These are phyloP conservation scores for Boletus hoseneyae DNA, from an alignment of 1,284 basidiomycete species.

Conservation along the genomic window DNA sequence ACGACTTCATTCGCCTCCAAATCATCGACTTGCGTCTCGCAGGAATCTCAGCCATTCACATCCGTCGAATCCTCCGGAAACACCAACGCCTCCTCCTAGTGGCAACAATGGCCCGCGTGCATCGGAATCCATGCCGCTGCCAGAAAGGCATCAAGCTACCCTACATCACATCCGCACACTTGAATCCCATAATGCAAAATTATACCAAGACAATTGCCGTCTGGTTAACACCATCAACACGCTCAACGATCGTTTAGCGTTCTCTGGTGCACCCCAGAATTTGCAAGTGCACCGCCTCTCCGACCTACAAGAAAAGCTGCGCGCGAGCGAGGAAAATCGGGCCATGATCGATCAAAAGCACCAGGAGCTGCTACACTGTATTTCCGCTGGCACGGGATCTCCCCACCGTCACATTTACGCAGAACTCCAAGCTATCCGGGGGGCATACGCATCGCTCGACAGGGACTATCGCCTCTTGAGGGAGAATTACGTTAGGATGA, in stretches of 20 bases:
- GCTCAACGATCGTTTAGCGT: slow-evolving; percentile 30
- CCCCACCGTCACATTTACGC: slow-evolving; percentile 15
- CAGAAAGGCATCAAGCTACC: slow-evolving; percentile 34
- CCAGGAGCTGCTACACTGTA: slow-evolving; percentile 22
- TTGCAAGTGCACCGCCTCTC: slow-evolving; percentile 20
- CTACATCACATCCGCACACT: slow-evolving; percentile 32
- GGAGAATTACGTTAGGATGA: slow-evolving; percentile 26
- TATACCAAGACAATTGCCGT: slow-evolving; percentile 50
- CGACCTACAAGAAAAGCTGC: slow-evolving; percentile 28
- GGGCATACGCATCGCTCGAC: slow-evolving; percentile 21
- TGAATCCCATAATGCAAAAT: slow-evolving; percentile 42
- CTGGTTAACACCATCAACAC: slow-evolving; percentile 33
- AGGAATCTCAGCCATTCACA: slow-evolving; percentile 10
- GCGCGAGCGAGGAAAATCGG: slow-evolving; percentile 18
- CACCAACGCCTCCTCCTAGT: slow-evolving; percentile 5
- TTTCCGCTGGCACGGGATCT: slow-evolving; percentile 12
- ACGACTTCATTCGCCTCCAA: slow-evolving; percentile 9
- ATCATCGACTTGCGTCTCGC: background rate
- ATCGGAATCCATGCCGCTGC: slow-evolving; percentile 37
- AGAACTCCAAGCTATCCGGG: slow-evolving; percentile 22
- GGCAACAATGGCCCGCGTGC: slow-evolving; percentile 43
- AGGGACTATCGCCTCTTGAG: slow-evolving; percentile 21
- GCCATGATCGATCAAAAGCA: slow-evolving; percentile 21
- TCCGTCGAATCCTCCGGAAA: slow-evolving; percentile 36
- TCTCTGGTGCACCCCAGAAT: slow-evolving; percentile 17